Evolutionary conservation across 345 rosid genomes (phyloP).

Genomic region (Eucalyptus curtisii): DNA sequence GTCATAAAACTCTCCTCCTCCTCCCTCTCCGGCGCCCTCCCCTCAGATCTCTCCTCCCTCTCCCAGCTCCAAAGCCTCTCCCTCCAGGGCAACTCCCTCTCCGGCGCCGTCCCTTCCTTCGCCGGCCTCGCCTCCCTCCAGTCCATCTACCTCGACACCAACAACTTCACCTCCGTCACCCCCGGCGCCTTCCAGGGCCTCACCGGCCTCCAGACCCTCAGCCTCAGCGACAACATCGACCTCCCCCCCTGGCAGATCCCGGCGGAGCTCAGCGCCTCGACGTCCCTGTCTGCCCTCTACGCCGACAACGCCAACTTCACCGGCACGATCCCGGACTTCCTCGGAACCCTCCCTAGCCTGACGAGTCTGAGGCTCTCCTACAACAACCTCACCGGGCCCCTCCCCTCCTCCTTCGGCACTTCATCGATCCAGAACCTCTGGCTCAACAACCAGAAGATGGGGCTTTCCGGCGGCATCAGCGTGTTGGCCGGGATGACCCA

Average conservation of each 20-base stretch:
- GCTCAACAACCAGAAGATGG: constrained; percentile 50
- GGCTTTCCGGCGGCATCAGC: constrained; percentile 46
- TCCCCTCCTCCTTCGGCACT: constrained; percentile 43
- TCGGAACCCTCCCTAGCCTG: constrained; percentile 31
- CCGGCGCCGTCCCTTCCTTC: constrained; percentile 54
- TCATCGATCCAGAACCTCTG: constrained; percentile 43
- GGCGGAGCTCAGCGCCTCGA: constrained; percentile 25
- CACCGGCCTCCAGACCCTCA: constrained; percentile 26
- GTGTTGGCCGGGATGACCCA: constrained; percentile 50
- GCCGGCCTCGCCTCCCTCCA: constrained; percentile 36
- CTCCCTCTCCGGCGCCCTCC: constrained; percentile 30
- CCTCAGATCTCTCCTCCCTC: constrained; percentile 42
- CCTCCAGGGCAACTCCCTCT: constrained; percentile 36
- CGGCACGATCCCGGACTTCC: constrained; percentile 55
- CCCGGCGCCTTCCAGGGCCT: constrained; percentile 51
- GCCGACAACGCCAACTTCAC: constrained; percentile 22
- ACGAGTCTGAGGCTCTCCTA: constrained; percentile 46
- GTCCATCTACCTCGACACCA: constrained; percentile 24
- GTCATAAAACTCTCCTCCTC: constrained; percentile 19
- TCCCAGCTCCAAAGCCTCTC: constrained; percentile 29
- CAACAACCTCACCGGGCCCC: constrained; percentile 56
- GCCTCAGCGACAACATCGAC: constrained; percentile 16
- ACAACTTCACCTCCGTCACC: constrained; percentile 44
- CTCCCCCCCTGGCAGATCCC: constrained; percentile 57
- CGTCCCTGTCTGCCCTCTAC: constrained; percentile 20